Base-by-base conservation (phyloP, 257 asterid genomes). In the Datura wrightii region DNA sequence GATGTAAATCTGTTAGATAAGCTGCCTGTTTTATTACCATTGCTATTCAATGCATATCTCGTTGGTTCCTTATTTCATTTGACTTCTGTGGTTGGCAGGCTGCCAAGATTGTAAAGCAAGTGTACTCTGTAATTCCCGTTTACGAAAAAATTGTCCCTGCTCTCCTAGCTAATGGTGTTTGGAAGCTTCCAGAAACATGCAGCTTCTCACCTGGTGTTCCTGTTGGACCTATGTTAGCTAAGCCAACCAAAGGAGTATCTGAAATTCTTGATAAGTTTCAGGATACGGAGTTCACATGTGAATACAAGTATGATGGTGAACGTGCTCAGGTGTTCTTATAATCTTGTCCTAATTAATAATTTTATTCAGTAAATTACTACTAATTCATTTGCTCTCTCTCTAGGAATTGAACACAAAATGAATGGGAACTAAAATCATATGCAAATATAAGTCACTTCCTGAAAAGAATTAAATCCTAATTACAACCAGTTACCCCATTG, bases 281-380 rank as follows among this genome's bases (percentile, higher is more conserved):
- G 81, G 92, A 92, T 85, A 91, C 89, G 93, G 98, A 92, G 87
- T 97, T 85, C 91, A 95, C 99, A 50, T 95, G 98, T 86, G 99
- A 97, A 90, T 97, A 97, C 94, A 97, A 97, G 89, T 97, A 97
- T 80, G 99, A 97, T 50, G 99, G 99, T 84, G 98, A 97, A 87
- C 97, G 99, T 83, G 98, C 99, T 76, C 98, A 95, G 97, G 99
- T 97, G 88, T 85, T 86, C 70, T 62, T 16, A 60, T 15, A 88
- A 52, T 54, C 56, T 78, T 81, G 34, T 56, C 11, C 37, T 62
- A 74, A 24, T 34, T 52, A 82, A 10, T n/a, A 10, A n/a, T 19
- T 39, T 56, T n/a, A 19, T 55, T 72, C 52, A 54, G 19, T 60
- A n/a, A 41, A 18, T 31, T 13, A 24, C 46, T 31, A 78, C 46